Percentiles rank a stretch among this genome's conserved stretches.
Conservation (phyloP, 192 early-diverging fungal genomes). For the Phlyctochytrium arcticum region DNA sequence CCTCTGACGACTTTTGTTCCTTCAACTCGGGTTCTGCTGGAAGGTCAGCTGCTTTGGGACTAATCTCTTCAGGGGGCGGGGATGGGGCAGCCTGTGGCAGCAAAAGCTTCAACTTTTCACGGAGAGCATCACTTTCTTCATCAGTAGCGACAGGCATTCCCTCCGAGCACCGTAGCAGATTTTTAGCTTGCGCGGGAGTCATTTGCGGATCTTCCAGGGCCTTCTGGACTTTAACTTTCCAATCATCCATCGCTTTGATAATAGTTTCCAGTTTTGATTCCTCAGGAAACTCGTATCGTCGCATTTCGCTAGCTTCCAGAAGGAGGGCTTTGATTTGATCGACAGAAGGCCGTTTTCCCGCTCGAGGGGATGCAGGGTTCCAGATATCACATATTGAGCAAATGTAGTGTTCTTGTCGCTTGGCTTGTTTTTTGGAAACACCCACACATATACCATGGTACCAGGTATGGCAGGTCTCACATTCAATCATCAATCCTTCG, state of each 20-base stretch:
- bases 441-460: slow-evolving; percentile 34
- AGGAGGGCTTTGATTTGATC: slow-evolving; percentile 20
- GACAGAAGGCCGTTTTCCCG: slow-evolving; percentile 1
- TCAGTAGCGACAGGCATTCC: slow-evolving; percentile 2
- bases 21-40: not conserved
- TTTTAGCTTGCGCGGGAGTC: not conserved
- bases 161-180: slow-evolving; percentile 13
- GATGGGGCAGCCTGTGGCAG: not conserved
- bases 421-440: slow-evolving; percentile 28
- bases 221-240: not conserved
- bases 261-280: slow-evolving; percentile 12
- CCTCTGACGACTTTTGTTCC: slow-evolving; percentile 1
- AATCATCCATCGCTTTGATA: not conserved
- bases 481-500: slow-evolving; percentile 34
- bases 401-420: slow-evolving; percentile 12
- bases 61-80: not conserved
- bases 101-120: not conserved
- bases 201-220: not conserved
- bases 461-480: slow-evolving; percentile 32
- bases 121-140: not conserved
- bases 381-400: slow-evolving; percentile 36
- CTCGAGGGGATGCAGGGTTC: not conserved
- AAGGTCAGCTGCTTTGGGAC: too few species aligned
- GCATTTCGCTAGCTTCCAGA: slow-evolving; percentile 9
- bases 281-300: slow-evolving; percentile 16